These are phyloP conservation scores for Tricholoma bakamatsutake DNA, from an alignment of 768 basidiomycete species.

Conservation along the genomic window DNA sequence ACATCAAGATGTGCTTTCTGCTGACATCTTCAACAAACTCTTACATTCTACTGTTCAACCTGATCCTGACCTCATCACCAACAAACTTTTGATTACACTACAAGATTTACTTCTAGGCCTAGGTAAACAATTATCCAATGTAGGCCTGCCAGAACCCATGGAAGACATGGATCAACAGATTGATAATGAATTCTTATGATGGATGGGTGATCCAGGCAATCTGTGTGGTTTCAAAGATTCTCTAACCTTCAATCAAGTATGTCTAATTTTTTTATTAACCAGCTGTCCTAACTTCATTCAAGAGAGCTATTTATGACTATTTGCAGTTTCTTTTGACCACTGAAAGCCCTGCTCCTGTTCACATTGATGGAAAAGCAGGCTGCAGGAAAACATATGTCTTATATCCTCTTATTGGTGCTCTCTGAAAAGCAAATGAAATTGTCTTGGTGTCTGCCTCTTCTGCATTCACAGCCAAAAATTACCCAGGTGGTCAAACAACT, in stretches of 20 bases:
- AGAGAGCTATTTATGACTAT: conserved; percentile 9
- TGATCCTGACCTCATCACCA: not conserved
- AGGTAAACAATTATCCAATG: not conserved
- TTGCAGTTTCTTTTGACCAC: conserved; percentile 1
- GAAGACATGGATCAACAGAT: not conserved
- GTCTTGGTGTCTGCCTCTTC: conserved; percentile 31
- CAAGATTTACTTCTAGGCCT: not conserved
- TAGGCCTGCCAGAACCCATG: not conserved
- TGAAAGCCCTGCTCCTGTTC: conserved; percentile 15
- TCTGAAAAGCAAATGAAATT: conserved; percentile 22
- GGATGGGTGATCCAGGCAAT: not conserved
- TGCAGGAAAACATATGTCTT: conserved; percentile 35
- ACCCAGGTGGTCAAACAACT: conserved; percentile 30
- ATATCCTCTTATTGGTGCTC: conserved; percentile 25
- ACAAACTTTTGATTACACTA: not conserved
- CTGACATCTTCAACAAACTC: conserved; percentile 7
- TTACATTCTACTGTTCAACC: not conserved
- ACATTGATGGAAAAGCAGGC: conserved; percentile 35
- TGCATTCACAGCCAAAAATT: conserved; percentile 33
- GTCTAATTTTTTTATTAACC: no score
- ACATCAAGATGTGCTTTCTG: conserved; percentile 1
- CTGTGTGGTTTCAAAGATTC: not conserved
- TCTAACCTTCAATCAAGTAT: not conserved
- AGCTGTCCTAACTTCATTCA: conserved; percentile 10
- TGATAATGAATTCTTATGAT: not conserved